Conservation (phyloP, 306 rosid genomes). For the Carpinus viminea region DNA sequence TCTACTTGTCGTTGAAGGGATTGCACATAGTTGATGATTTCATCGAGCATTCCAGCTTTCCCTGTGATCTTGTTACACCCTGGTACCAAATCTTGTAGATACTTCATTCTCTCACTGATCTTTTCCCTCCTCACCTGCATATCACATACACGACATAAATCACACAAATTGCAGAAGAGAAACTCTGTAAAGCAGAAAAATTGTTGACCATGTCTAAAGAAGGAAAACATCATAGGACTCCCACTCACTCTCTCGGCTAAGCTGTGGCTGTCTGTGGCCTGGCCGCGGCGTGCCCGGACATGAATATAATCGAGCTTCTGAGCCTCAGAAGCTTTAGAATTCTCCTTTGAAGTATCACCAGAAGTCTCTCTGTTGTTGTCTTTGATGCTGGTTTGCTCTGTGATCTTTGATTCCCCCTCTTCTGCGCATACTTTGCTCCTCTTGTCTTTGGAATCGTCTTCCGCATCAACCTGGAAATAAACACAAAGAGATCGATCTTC, state of each 20-base stretch:
- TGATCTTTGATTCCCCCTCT: constrained; percentile 69
- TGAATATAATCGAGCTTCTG: constrained; percentile 87
- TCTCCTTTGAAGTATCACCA: constrained; percentile 60
- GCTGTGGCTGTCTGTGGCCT: constrained; percentile 97
- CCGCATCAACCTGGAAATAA: constrained; percentile 47
- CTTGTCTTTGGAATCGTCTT: constrained; percentile 54
- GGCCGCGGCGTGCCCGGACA: constrained; percentile 92
- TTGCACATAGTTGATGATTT: constrained; percentile 91
- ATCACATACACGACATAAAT: background rate
- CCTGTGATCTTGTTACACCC: constrained; percentile 95
- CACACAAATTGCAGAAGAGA: background rate
- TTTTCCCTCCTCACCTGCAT: constrained; percentile 89
- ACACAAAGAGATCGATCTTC: background rate
- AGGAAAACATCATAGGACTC: background rate
- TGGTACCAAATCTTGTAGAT: constrained; percentile 93
- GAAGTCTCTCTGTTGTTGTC: constrained; percentile 50
- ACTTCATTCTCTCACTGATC: constrained; percentile 95
- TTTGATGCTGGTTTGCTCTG: constrained; percentile 45
- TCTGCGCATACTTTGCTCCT: constrained; percentile 53
- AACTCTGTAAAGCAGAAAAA: background rate
- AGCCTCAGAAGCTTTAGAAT: constrained; percentile 77
- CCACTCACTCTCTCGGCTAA: constrained; percentile 85
- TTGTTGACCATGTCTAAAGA: background rate
- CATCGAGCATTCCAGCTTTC: constrained; percentile 99
- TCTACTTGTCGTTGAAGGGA: constrained; percentile 90